Conservation (phyloP, 2,329 filamentous ascomycete species). For the Escovopsis sp. region DNA sequence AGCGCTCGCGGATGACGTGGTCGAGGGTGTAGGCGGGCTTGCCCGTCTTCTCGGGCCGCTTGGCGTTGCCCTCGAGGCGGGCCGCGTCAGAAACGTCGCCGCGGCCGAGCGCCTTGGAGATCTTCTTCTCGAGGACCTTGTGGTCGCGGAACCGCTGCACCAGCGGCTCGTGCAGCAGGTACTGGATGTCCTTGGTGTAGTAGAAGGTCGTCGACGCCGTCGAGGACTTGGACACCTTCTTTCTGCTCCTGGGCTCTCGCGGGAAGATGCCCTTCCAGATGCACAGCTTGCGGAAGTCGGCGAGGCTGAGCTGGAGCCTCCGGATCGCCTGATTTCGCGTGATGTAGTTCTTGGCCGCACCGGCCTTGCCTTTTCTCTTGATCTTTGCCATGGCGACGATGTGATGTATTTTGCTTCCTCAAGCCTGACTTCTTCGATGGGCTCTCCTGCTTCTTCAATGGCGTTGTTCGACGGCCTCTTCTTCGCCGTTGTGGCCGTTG, state of each 20-base stretch:
- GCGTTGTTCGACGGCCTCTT: no score
- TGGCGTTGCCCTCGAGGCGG: slow-evolving; percentile 73
- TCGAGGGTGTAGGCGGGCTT: slow-evolving; percentile 84
- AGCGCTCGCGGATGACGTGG: slow-evolving; percentile 94
- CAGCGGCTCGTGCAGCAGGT: slow-evolving; percentile 90
- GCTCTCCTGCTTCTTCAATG: no score
- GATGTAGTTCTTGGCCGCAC: slow-evolving; percentile 95
- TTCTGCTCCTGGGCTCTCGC: slow-evolving; percentile 89
- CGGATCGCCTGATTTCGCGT: slow-evolving; percentile 93
- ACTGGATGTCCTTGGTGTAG: slow-evolving; percentile 91
- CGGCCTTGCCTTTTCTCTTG: slow-evolving; percentile 86
- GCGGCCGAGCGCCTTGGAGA: slow-evolving; percentile 76
- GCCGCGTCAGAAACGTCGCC: slow-evolving; percentile 82
- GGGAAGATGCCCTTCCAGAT: slow-evolving; percentile 99
- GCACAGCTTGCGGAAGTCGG: slow-evolving; percentile 94
- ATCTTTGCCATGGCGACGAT: slow-evolving; percentile 48
- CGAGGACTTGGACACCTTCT: slow-evolving; percentile 85
- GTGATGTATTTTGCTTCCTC: no score
- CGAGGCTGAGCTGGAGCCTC: slow-evolving; percentile 92
- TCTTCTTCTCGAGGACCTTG: slow-evolving; percentile 95
- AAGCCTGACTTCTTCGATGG: no score
- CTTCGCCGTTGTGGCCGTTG: no score
- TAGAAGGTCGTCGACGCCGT: slow-evolving; percentile 87
- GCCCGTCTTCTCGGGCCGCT: slow-evolving; percentile 76
- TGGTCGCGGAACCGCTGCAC: slow-evolving; percentile 92